Evolutionary conservation across 2,329 filamentous ascomycete genomes (phyloP), one percentile per base, ranked within the genome.

Genomic region (Neofusicoccum laricinum): DNA sequence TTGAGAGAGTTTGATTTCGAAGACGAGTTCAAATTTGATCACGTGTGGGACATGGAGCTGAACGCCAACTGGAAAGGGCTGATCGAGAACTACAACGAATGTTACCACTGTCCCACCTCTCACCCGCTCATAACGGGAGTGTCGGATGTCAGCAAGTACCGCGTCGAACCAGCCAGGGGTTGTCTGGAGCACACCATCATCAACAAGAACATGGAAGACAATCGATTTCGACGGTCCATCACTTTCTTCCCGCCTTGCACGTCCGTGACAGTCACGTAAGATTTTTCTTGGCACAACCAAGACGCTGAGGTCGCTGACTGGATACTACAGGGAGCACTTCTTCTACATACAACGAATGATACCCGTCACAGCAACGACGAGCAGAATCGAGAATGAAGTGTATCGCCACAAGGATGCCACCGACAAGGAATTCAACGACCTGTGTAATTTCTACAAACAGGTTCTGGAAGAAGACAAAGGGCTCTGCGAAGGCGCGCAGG

Each of bases 401-500:
- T 89, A 82, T 79, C 81, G 85, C 66, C 85, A 88, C 80, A 86
- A 85, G 71, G 76, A 84, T 71, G 82, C 85, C 3, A 80, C 79
- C n/a, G 83, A 88, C 15, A 82, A 83, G 30, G 83, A 87, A 65
- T 89, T 88, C 71, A 74, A 80, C 14, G 74, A 79, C 61, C 85
- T 88, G 73, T 82, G 80, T 72, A 75, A 83, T 50, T 84, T 88
- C 69, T 89, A 88, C 78, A 86, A 85, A 74, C 83, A 84, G 43
- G 82, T 89, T 73, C 85, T 88, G 83, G 80, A 81, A 1, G 87
- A 89, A 73, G 87, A 89, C 77, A 88, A 88, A 70, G 79, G 82
- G 8, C 82, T 89, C 30, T 89, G 86, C 76, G 78, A 81, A 68
- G 80, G 80, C 12, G 82, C 85, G 1, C 86, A 89, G 71, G 80